These are phyloP conservation scores for Moesziomyces aphidis DNA, from an alignment of 1,284 basidiomycete genomes.

Conservation along the genomic window DNA sequence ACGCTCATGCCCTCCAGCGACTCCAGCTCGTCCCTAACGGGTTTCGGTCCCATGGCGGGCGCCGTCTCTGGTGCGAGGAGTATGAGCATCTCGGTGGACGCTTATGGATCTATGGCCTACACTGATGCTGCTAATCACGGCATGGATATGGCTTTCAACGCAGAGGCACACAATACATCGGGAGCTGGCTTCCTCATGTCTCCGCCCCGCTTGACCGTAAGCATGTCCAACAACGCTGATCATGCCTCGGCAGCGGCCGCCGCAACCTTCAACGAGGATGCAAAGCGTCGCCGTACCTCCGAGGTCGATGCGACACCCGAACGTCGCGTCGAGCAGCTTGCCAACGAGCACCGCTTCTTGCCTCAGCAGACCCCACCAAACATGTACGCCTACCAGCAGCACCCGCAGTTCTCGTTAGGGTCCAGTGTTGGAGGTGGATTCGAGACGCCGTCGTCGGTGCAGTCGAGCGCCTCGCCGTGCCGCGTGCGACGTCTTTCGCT, in stretches of 20 bases:
- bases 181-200: slow-evolving; percentile 58
- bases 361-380: slow-evolving; percentile 55
- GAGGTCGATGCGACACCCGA: slow-evolving; percentile 39
- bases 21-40: slow-evolving; percentile 29
- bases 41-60: slow-evolving; percentile 19
- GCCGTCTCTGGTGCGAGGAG: slow-evolving; percentile 20
- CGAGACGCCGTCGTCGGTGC: slow-evolving; percentile 45
- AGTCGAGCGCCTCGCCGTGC: slow-evolving; percentile 37
- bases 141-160: slow-evolving; percentile 9
- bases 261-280: slow-evolving; percentile 39
- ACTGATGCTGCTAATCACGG: slow-evolving; percentile 13
- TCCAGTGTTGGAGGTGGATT: slow-evolving; percentile 42
- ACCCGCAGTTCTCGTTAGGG: slow-evolving; percentile 41
- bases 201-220: slow-evolving; percentile 60
- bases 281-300: slow-evolving; percentile 52
- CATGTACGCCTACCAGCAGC: slow-evolving; percentile 46
- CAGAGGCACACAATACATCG: slow-evolving; percentile 16
- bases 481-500: slow-evolving; percentile 41
- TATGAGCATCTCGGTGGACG: slow-evolving; percentile 45
- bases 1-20: slow-evolving; percentile 44
- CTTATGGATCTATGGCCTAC: slow-evolving; percentile 21
- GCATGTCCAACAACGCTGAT: slow-evolving; percentile 38
- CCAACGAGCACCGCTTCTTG: slow-evolving; percentile 33
- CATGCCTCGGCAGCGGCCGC: slow-evolving; percentile 12
- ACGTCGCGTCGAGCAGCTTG: slow-evolving; percentile 26